Percentiles rank a stretch among this genome's conserved stretches.
These are phyloP conservation scores for Lachnellula occidentalis DNA, from an alignment of 2,329 filamentous ascomycete species.

Conservation along the genomic window DNA sequence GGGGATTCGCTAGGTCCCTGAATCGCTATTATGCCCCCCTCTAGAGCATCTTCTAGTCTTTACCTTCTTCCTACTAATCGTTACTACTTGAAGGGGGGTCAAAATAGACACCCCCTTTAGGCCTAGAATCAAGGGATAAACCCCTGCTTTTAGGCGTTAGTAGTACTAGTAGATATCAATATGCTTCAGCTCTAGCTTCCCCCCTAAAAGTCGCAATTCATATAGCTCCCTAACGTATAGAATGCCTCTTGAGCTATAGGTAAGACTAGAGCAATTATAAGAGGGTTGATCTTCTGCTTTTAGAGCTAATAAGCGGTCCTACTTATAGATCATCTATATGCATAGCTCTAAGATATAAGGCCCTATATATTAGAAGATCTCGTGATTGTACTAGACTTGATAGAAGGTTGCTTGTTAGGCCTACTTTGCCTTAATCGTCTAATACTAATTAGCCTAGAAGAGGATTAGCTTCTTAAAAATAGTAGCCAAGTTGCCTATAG, in stretches of 20 bases:
- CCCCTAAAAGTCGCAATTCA: background rate
- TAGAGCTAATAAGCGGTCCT: background rate
- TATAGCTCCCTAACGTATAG: background rate
- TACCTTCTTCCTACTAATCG: background rate
- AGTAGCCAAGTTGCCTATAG: background rate
- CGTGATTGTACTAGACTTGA: background rate
- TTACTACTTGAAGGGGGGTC: background rate
- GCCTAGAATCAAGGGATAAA: background rate
- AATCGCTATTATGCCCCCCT: background rate
- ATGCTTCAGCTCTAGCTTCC: background rate
- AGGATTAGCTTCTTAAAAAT: background rate
- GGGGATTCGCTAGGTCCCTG: background rate
- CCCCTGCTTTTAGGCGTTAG: background rate
- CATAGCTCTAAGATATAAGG: background rate
- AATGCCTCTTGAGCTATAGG: background rate
- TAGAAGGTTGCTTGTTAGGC: background rate
- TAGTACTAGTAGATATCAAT: background rate
- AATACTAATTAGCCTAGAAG: background rate
- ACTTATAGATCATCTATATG: background rate
- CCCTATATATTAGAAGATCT: background rate
- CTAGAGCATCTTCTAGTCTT: background rate
- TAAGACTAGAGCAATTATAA: background rate
- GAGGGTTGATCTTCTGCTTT: background rate
- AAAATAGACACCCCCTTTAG: background rate
- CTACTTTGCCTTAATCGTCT: background rate